Evolutionary conservation across 225 moss, liverwort and hornwort species (phyloP), one percentile per base, ranked within the genome.

Genomic region (Takakia lepidozioides): DNA sequence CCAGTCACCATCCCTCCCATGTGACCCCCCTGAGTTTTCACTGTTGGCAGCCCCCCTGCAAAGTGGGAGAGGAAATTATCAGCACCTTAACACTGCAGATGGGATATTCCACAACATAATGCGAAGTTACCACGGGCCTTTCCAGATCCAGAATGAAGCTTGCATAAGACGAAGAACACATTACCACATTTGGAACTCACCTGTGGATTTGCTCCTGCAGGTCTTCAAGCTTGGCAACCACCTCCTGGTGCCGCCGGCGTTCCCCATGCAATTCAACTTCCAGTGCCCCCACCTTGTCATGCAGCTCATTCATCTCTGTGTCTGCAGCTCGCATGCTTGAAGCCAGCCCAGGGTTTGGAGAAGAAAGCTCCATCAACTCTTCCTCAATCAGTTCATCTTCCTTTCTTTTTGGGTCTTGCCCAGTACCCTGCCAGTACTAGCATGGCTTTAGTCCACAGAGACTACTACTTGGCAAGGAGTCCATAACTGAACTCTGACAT

Each of bases 201-300:
- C 80, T 77, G 30, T 77, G 81, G 39, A 74, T 63, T 23, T 80
- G 73, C 38, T 82, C 75, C 39, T 78, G 81, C 15, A 70, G 52
- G 38, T 74, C 72, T 49, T 65, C 75, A 20, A 74, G 65, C 74
- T 89, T 85, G 42, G 47, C 37, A 14, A 64, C 67, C 16, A 68
- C 59, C 45, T 63, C 71, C 49, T 83, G 82, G 54, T 81, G 77
- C 51, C 74, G 66, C 29, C 69, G 72, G 27, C 78, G 77, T 55
- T 91, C 95, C 3, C 43, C 87, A 45, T 72, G 75, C 0, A 98
- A 50, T 61, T 90, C 80, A 37, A 59, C 80, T 54, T 86, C 88
- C 46, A 85, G 55, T 21, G 56, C 71, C 21, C 59, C 74, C 58
- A 87, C 87, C 58, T 80, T 83, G 32, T 87, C 77, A 8, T 80